Conservation (phyloP, 1,284 basidiomycete species). For the Moniliella sp. region DNA sequence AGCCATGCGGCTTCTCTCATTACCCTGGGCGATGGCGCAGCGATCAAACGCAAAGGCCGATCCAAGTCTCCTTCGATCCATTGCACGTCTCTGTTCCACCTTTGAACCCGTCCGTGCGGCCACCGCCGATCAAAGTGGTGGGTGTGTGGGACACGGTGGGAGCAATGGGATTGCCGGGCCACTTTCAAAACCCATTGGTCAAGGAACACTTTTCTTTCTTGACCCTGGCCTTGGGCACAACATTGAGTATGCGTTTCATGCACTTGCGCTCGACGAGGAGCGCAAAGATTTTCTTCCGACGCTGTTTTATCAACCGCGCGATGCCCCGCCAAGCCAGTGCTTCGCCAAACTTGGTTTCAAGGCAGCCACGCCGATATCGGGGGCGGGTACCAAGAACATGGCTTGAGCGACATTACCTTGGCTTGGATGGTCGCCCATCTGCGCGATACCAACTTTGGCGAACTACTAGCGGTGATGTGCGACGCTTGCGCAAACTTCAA, state of each 20-base stretch:
- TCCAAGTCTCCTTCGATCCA: background rate
- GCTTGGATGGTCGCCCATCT: conserved; percentile 7
- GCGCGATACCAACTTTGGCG: conserved; percentile 3
- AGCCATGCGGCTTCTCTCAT: conserved; percentile 6
- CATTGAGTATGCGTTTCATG: conserved; percentile 21
- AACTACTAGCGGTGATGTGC: conserved; percentile 1
- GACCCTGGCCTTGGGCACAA: conserved; percentile 19
- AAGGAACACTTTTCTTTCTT: conserved; percentile 18
- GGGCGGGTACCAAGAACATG: conserved; percentile 1
- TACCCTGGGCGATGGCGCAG: conserved; percentile 1
- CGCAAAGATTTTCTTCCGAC: conserved; percentile 17
- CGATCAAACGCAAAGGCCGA: background rate
- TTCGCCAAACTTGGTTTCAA: background rate
- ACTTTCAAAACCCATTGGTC: conserved; percentile 9
- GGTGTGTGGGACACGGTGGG: conserved; percentile 18
- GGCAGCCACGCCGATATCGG: conserved; percentile 2
- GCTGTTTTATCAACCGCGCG: conserved; percentile 19
- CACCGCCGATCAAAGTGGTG: conserved; percentile 15
- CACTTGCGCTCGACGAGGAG: too few relatives aligned
- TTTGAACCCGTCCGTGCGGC: conserved; percentile 3
- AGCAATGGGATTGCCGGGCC: conserved; percentile 10
- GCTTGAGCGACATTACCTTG: background rate
- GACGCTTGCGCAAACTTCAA: conserved; percentile 1
- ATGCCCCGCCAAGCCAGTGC: conserved; percentile 9
- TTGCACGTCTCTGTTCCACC: too few relatives aligned